Percentiles rank a stretch among this genome's conserved stretches.
These are phyloP conservation scores for Glonium stellatum DNA, from an alignment of 495 filamentous ascomycete species.

Conservation along the genomic window DNA sequence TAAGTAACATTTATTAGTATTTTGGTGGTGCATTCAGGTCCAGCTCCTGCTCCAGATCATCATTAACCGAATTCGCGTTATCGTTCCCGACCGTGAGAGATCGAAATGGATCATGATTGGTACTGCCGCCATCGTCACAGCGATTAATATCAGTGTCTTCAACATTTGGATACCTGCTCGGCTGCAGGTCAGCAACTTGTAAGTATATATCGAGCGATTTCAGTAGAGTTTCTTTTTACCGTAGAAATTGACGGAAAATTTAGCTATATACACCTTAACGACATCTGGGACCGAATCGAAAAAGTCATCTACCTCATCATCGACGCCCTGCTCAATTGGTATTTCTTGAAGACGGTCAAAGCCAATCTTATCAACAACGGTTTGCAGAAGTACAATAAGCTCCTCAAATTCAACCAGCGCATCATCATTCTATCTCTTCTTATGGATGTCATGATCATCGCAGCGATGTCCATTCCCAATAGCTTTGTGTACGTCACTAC, in stretches of 20 bases:
- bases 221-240: not conserved
- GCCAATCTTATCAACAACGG: constrained; percentile 43
- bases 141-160: constrained; percentile 43
- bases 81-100: constrained; percentile 32
- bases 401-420: constrained; percentile 46
- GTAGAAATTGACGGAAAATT: not conserved
- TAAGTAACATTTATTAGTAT: not conserved
- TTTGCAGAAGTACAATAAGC: constrained; percentile 43
- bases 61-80: constrained; percentile 43
- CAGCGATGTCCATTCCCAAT: not conserved
- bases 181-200: constrained; percentile 31
- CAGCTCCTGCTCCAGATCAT: constrained; percentile 64
- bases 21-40: constrained; percentile 67
- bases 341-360: constrained; percentile 45
- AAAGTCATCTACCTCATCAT: constrained; percentile 45
- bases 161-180: constrained; percentile 47
- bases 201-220: not conserved
- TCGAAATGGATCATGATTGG: constrained; percentile 32
- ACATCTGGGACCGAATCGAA: constrained; percentile 45
- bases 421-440: constrained; percentile 44
- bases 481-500: too few species aligned
- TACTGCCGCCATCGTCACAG: constrained; percentile 39
- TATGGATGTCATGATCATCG: constrained; percentile 41
- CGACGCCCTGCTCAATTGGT: constrained; percentile 43
- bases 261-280: constrained; percentile 41